Evolutionary conservation across 1,139 yeast genomes (phyloP), one percentile per base, ranked within the genome.

Genomic region (Nakaseomyces delphensis): DNA sequence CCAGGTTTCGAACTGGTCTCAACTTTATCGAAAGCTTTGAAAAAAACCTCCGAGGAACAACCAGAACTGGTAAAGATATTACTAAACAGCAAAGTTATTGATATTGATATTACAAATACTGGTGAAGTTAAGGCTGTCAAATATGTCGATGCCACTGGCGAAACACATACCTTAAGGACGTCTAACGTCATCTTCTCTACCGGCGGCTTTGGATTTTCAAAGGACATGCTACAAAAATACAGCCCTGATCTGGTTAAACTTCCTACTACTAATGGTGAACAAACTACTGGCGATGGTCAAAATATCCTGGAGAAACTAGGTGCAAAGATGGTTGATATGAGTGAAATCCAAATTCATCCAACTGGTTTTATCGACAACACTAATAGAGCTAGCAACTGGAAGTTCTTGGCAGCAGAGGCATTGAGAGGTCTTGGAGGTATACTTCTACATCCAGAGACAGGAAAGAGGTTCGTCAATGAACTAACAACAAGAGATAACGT

Each of bases 291-390:
- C 10, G 91, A 83, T 59, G 87, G 89, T 1, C 84, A 79, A 49
- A 69, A 73, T 44, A 68, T 83, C 43, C 66, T 80, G 47, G 69
- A 74, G 58, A 70, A 71, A 42, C 47, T 67, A n/a, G 75, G 81
- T 24, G 93, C 84, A 8, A 64, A 71, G 32, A 73, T 82, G 31
- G 73, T 81, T 38, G 87, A 82, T 58, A 70, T 83, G 76, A 85
- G 80, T 39, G 79, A 82, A 60, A 77, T 83, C 30, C 94, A 83
- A 61, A 81, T 83, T n/a, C 89, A 81, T 52, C 95, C 95, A 19
- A 82, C 93, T n/a, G 94, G 94, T 0, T 73, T 83, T 52, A 74
- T 83, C 48, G 83, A 80, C 51, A 79, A 78, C 36, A 67, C 71
- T 43, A 83, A 79, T 51, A 69, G 67, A 13, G 55, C 56, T 10